Evolutionary conservation across 495 filamentous ascomycete genomes (phyloP), one percentile per base, ranked within the genome.

Genomic region (Rhypophila decipiens): DNA sequence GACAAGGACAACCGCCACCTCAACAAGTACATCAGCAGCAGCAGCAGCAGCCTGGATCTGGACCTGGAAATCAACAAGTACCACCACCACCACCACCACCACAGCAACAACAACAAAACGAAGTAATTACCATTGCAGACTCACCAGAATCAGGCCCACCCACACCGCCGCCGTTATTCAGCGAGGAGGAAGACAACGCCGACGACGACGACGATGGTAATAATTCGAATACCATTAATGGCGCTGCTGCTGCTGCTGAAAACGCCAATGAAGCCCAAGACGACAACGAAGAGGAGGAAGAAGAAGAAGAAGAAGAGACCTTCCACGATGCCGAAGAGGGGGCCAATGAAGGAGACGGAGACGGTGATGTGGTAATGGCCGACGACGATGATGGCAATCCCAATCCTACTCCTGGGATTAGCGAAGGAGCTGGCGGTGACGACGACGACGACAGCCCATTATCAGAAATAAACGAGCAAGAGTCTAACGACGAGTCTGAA

Each of bases 21-120:
- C 27, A 31, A 31, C 27, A 31, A 13, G 13, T 31, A 7, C 43
- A 42, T 37, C 49, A 34, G 27, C 43, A 39, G 8, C 41, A 24
- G 22, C 34, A 39, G 17, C 36, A 42, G 24, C 37, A 47, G 17
- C 34, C 27, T 7, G 9, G 22, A 11, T 41, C 41, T 31, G 23
- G 5, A 5, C 24, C 41, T 43, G 23, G 7, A 31, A n/a, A n/a
- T n/a, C 27, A 31, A 13, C 27, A 31, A 31, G 27, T 7, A 13
- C 27, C 27, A 31, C 27, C 7, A 13, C 27, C 27, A 31, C 27
- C 7, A 31, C 27, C 7, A 31, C 27, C 7, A 31, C 27, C 27
- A 13, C 13, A 7, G 27, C 27, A 31, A 31, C 27, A 31, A 31
- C 27, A n/a, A n/a, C n/a, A n/a, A n/a, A n/a, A n/a, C n/a, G n/a